Evolutionary conservation across 129 eudicot species (phyloP).

Genomic region (Chrysanthemum seticuspe): DNA sequence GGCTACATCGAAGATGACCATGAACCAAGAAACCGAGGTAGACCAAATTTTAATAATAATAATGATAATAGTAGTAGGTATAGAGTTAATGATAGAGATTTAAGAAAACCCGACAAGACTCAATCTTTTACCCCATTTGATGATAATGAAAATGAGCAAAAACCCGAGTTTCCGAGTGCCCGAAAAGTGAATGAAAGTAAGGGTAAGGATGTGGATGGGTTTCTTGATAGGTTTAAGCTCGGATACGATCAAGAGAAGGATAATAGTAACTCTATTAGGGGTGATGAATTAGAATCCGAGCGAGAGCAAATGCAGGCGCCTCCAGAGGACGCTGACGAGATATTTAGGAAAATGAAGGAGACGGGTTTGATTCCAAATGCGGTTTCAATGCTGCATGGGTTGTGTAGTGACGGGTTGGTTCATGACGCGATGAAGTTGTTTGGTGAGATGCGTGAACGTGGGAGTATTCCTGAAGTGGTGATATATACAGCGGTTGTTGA

Average conservation of each 20-base stretch:
- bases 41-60: constrained; percentile 16
- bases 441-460: constrained; percentile 83
- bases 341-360: constrained; percentile 88
- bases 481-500: constrained; percentile 89
- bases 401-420: constrained; percentile 83
- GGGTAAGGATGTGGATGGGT: constrained; percentile 29
- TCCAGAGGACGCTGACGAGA: constrained; percentile 74
- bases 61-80: constrained; percentile 11
- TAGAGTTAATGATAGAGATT: constrained; percentile 24
- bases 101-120: constrained; percentile 20
- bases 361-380: constrained; percentile 93
- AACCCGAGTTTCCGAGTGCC: constrained; percentile 17
- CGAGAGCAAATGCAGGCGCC: constrained; percentile 23
- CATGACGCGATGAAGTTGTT: constrained; percentile 97
- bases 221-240: constrained; percentile 63
- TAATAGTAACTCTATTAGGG: constrained; percentile 10
- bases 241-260: constrained; percentile 41
- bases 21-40: constrained; percentile 21
- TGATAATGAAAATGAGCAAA: constrained; percentile 26
- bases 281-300: not conserved
- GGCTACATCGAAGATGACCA: constrained; percentile 29
- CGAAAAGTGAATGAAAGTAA: constrained; percentile 7
- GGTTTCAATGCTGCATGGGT: constrained; percentile 89
- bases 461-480: constrained; percentile 86
- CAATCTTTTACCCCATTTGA: constrained; percentile 16